Percentiles rank a stretch among this genome's conserved stretches.
Evolutionary conservation across 2,329 filamentous ascomycete genomes (phyloP).

Genomic region (Nothopassalora personata): DNA sequence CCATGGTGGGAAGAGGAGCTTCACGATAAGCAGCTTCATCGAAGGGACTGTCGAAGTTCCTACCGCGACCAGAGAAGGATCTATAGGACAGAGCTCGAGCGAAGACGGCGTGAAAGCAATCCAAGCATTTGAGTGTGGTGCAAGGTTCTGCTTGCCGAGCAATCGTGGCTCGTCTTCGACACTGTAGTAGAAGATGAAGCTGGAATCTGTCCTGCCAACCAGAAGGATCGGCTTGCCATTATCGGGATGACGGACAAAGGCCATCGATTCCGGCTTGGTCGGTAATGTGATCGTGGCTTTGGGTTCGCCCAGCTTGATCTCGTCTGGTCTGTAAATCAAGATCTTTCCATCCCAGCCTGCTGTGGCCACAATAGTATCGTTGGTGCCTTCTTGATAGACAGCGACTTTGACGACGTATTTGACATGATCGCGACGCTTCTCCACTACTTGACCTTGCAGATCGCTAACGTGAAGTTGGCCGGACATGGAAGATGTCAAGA

Average conservation of each 20-base stretch:
- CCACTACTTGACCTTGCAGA: slow-evolving; percentile 37
- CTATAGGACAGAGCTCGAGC: slow-evolving; percentile 51
- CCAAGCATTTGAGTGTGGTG: slow-evolving; percentile 61
- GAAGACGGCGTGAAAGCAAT: slow-evolving; percentile 57
- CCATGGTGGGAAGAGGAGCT: slow-evolving; percentile 48
- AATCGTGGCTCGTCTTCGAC: slow-evolving; percentile 36
- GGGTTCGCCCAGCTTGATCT: slow-evolving; percentile 34
- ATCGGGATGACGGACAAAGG: slow-evolving; percentile 50
- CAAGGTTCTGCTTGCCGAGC: slow-evolving; percentile 55
- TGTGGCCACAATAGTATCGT: slow-evolving; percentile 45
- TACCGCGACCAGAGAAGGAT: slow-evolving; percentile 52
- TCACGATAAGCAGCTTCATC: slow-evolving; percentile 58
- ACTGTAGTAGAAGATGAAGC: slow-evolving; percentile 53
- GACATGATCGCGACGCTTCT: slow-evolving; percentile 50
- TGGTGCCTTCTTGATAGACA: slow-evolving; percentile 26
- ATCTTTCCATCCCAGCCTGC: slow-evolving; percentile 59
- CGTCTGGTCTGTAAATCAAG: slow-evolving; percentile 42
- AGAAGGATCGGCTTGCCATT: slow-evolving; percentile 46
- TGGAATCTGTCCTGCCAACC: slow-evolving; percentile 54
- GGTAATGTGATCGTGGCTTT: slow-evolving; percentile 40
- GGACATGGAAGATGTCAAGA: slow-evolving; percentile 56
- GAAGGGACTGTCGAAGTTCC: slow-evolving; percentile 57
- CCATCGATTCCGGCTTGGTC: slow-evolving; percentile 54
- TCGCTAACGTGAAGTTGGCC: slow-evolving; percentile 50
- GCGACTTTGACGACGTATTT: slow-evolving; percentile 56